Evolutionary conservation across 805 yeast genomes (phyloP), one percentile per base, ranked within the genome.

Genomic region (Yarrowia deformans): DNA sequence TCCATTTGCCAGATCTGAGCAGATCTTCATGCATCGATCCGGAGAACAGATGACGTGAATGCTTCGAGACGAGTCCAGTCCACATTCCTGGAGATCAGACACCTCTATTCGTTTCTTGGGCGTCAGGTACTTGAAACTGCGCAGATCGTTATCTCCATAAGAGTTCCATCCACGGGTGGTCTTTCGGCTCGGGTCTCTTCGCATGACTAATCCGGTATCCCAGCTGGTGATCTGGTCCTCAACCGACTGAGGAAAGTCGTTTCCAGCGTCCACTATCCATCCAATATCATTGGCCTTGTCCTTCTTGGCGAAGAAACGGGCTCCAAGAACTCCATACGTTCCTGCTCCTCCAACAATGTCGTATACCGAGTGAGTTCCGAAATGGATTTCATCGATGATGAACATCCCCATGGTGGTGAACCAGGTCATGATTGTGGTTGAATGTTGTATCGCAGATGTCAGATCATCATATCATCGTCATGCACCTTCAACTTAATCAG

Each of bases 271-370:
- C 1, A 93, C 83, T 12, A 93, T 85, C 80, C 93, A 90, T 1
- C 88, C 83, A n/a, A 88, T 81, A 8, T 75, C 75, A 3, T 72
- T 49, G 0, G 85, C 79, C 23, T 77, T 70, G 0, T 71, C 83
- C 9, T 85, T 75, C 14, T 16, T 16, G 1, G 87, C 80, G 63
- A 90, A 74, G 42, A 80, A 80, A 32, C 93, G 80, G 0, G 91
- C 87, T 0, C 97, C 97, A 16, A 90, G 79, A 0, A 88, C 84
- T 1, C 93, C 93, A 76, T 84, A 93, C 0, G 94, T 85, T 0
- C 97, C 97, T 1, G 93, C 98, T 1, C 98, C 98, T 0, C 98
- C 98, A 58, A 91, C 81, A 8, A 93, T 82, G 75, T 90, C 77
- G 50, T 70, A 71, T 73, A 76, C 72, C 80, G 81, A 32, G 79